Base-by-base conservation (phyloP, 2,329 filamentous ascomycete genomes). In the Hymenoscyphus occultus region DNA sequence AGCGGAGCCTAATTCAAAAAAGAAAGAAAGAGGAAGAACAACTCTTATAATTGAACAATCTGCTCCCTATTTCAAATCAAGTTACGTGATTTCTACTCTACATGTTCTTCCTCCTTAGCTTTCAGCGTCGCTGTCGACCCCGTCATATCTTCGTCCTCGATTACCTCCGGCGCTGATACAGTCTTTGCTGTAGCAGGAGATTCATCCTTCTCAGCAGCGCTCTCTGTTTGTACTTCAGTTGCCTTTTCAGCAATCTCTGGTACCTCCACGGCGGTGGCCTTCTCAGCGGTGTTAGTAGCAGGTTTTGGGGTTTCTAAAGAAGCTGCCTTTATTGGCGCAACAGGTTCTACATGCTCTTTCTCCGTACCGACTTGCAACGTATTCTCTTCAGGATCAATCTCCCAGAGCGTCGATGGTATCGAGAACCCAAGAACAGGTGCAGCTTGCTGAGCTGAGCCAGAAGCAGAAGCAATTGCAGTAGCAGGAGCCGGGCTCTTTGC, bases 351-450 rank as follows among this genome's bases (percentile, higher is more conserved):
- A 39, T 65, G 59, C 14, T 69, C 60, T 19, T 68, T 63, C 13
- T 71, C 51, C 16, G 68, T 69, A 5, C 61, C 56, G 19, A 79
- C 77, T 45, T 73, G 68, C 7, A 81, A 67, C n/a, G 72, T 66
- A 54, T 79, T 78, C 32, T 76, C 73, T 22, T 78, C 76, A n/a
- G 79, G 76, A 64, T 75, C 72, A 59, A 81, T 79, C 13, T 77
- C 72, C 77, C 78, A 82, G 7, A 79, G 67, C 5, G 76, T 78
- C 31, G 75, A 71, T 10, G 78, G 69, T 2, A 69, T 70, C 13
- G 75, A 76, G 63, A 80, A 69, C 13, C 54, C 62, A 1, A 74
- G 61, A 39, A 63, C 56, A 14, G 40, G 59, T 14, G 68, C 35
- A 32, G 66, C 64, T 32, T 69, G 42, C 16, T 19, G 39, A 16